Evolutionary conservation across 441 rosid genomes (phyloP).

Genomic region (Brassica balearica): DNA sequence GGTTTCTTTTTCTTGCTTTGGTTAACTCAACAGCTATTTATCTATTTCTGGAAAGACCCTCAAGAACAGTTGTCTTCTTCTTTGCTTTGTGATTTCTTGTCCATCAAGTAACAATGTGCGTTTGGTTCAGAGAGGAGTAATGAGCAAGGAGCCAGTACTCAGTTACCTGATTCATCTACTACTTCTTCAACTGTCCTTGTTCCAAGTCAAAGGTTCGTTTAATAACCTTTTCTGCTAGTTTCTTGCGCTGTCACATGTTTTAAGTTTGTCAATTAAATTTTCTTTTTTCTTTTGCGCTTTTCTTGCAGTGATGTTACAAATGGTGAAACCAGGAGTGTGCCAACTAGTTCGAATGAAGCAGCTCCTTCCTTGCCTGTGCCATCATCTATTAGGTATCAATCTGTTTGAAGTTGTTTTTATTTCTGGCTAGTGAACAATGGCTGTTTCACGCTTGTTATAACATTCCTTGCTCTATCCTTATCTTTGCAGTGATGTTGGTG

Average conservation of each 20-base stretch:
- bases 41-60: not conserved
- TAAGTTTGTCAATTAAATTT: too few relatives aligned
- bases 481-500: not conserved
- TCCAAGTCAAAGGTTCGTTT: slow-evolving; percentile 53
- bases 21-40: too few relatives aligned
- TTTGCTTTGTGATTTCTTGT: slow-evolving; percentile 17
- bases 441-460: not conserved
- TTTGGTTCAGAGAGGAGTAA: slow-evolving; percentile 59
- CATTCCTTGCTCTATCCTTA: not conserved
- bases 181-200: slow-evolving; percentile 22
- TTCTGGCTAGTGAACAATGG: not conserved
- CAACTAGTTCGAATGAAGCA: not conserved
- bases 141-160: slow-evolving; percentile 46
- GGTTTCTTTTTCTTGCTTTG: slow-evolving; percentile 43
- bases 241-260: not conserved
- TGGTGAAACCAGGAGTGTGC: not conserved
- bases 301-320: not conserved
- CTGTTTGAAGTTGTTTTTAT: not conserved
- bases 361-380: not conserved
- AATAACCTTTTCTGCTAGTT: not conserved
- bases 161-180: slow-evolving; percentile 48
- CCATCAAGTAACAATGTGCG: not conserved
- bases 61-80: not conserved
- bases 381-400: slow-evolving; percentile 1
- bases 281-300: too few relatives aligned